A percentile compares a stretch with the other conserved stretches of the same genome.
These are phyloP conservation scores for Hericium erinaceus DNA, from an alignment of 768 basidiomycete species.

Conservation along the genomic window DNA sequence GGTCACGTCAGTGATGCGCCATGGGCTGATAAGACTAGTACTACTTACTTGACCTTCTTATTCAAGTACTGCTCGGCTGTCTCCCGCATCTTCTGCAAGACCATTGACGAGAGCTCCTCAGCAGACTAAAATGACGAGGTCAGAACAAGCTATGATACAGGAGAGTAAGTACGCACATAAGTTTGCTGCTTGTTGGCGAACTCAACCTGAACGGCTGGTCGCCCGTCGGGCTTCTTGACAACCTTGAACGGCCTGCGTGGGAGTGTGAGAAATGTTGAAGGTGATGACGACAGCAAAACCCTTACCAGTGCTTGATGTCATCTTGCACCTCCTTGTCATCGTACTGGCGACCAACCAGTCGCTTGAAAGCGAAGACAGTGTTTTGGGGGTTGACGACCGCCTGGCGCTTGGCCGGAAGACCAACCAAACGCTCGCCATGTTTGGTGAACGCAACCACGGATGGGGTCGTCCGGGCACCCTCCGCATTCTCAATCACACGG, in stretches of 20 bases:
- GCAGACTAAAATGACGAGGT: slow-evolving; percentile 45
- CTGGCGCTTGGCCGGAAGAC: slow-evolving; percentile 94
- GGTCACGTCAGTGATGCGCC: slow-evolving; percentile 2
- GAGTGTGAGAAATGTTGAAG: background rate
- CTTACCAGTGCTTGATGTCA: slow-evolving; percentile 78
- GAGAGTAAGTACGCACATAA: slow-evolving; percentile 44
- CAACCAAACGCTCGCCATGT: slow-evolving; percentile 92
- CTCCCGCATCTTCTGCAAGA: slow-evolving; percentile 87
- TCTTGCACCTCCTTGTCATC: slow-evolving; percentile 89
- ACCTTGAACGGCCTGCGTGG: slow-evolving; percentile 69
- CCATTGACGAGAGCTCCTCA: slow-evolving; percentile 84
- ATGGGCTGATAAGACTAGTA: background rate
- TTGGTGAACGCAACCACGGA: slow-evolving; percentile 99
- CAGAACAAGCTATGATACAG: background rate
- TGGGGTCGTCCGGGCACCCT: slow-evolving; percentile 96
- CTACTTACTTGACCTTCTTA: slow-evolving; percentile 86
- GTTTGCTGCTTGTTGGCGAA: slow-evolving; percentile 75
- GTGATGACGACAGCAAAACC: background rate
- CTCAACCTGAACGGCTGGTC: slow-evolving; percentile 79
- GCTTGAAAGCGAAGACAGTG: slow-evolving; percentile 92
- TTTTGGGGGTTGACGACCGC: slow-evolving; percentile 92
- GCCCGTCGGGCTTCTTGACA: slow-evolving; percentile 58
- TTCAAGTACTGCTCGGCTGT: slow-evolving; percentile 91
- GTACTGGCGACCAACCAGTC: slow-evolving; percentile 89
- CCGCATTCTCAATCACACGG: slow-evolving; percentile 94